Percentiles rank a stretch among this genome's conserved stretches.
phyloP scores from a whole-genome alignment of 345 rosid genomes.

The Jatropha curcas region DNA sequence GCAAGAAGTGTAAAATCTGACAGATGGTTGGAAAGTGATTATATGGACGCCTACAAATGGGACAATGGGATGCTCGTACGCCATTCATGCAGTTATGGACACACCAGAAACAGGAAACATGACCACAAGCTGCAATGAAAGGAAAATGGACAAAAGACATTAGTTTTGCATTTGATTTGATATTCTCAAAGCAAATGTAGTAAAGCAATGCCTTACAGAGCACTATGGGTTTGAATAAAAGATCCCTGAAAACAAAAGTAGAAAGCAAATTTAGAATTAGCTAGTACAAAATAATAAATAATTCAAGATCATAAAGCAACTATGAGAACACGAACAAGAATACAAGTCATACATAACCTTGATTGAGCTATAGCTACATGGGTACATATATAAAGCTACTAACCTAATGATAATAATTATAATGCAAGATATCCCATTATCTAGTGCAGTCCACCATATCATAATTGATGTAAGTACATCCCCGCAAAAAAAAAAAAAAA shows the following conservation, averaged over 20 bases:
- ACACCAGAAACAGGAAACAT: constrained; percentile 93
- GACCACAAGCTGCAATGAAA: constrained; percentile 73
- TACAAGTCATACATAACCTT: neutral
- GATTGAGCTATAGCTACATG: neutral
- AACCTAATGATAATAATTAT: too few relatives aligned
- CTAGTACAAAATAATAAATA: neutral
- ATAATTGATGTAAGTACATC: too few relatives aligned
- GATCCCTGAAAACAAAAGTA: constrained; percentile 60
- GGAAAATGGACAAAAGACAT: neutral
- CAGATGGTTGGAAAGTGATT: constrained; percentile 69
- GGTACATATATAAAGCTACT: neutral
- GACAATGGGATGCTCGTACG: constrained; percentile 47
- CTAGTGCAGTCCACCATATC: too few relatives aligned
- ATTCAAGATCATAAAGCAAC: neutral
- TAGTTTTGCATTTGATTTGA: constrained; percentile 5
- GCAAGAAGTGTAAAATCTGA: constrained; percentile 58
- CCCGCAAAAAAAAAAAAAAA: too few relatives aligned
- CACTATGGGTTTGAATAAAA: constrained; percentile 81
- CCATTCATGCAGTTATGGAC: constrained; percentile 61
- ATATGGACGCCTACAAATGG: constrained; percentile 68
- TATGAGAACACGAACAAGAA: constrained; percentile 1
- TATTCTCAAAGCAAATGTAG: neutral
- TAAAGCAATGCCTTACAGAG: constrained; percentile 49
- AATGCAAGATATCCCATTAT: too few relatives aligned
- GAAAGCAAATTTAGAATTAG: constrained; percentile 1